Base-by-base conservation (phyloP, 495 filamentous ascomycete species). In the Halenospora varia region DNA sequence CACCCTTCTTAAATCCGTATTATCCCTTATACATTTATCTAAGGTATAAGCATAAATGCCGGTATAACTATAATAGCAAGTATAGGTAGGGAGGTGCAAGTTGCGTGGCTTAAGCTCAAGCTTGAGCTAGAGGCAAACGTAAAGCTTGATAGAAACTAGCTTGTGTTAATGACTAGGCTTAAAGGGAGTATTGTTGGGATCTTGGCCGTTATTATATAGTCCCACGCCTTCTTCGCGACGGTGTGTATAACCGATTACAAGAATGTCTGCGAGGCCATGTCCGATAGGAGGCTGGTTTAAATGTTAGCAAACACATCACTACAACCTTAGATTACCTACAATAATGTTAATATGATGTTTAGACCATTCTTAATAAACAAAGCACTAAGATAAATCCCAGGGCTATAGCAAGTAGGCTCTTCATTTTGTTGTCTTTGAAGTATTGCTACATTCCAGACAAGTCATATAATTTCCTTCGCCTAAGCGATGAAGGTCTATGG, bases 161-260 rank as follows among this genome's bases (percentile, higher is more conserved):
- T 53, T 39, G 26, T 54, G 24, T 55, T 45, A 20, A 55, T 40
- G 23, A 61, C 10, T 15, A 56, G 26, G 24, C 45, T 55, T 35
- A 51, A 55, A 40, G 52, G 58, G 29, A 61, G 51, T 55, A 19
- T 19, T 17, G 51, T 39, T 51, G 29, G 22, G n/a, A 42, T 18
- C 17, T 61, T 42, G 52, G 54, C 25, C n/a, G 51, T 61, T 47
- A 61, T 23, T 18, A 45, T 55, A 25, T 50, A 55, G 51, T 22
- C 26, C 29, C 1, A 47, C 24, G 39, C 44, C 52, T 61, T 56
- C 47, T 61, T 49, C 10, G 40, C n/a, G 19, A 60, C 20, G 8
- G 42, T 53, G 24, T 24, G 23, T 23, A 42, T 44, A 41, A 54
- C 18, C 42, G 25, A 10, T 40, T 53, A 13, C 15, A 29, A 54